These are phyloP conservation scores for Penicillium malachiteum DNA, from an alignment of 495 filamentous ascomycete species.

Conservation along the genomic window DNA sequence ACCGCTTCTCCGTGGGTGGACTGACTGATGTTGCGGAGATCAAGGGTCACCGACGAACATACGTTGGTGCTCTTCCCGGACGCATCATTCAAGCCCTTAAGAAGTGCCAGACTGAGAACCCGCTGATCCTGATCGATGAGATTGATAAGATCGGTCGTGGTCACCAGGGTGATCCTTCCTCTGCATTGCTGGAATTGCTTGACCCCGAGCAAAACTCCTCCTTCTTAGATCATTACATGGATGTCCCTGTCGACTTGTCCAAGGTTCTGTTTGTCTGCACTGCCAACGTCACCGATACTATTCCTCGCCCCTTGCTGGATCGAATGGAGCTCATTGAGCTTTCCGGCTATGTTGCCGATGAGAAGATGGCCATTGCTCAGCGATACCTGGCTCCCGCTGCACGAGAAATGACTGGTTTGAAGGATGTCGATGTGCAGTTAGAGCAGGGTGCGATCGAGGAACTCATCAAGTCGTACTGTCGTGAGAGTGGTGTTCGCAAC, in stretches of 20 bases:
- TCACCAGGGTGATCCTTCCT: constrained; percentile 94
- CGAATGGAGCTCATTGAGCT: constrained; percentile 98
- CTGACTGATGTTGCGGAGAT: constrained; percentile 99
- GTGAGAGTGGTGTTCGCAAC: constrained; percentile 95
- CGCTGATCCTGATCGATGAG: constrained; percentile 94
- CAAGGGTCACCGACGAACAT: constrained; percentile 95
- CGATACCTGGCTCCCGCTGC: constrained; percentile 88
- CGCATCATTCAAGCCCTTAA: constrained; percentile 98
- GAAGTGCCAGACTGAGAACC: constrained; percentile 99
- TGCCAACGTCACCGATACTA: constrained; percentile 98
- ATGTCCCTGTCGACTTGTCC: constrained; percentile 95
- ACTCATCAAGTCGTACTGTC: constrained; percentile 97
- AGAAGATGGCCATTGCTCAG: constrained; percentile 99
- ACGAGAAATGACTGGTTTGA: constrained; percentile 85
- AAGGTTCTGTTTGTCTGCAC: constrained; percentile 99
- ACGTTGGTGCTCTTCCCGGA: constrained; percentile 93
- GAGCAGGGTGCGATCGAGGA: constrained; percentile 85
- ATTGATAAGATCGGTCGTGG: constrained; percentile 96
- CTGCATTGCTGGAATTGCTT: constrained; percentile 88
- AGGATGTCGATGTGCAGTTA: constrained; percentile 84
- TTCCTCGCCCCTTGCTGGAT: constrained; percentile 89
- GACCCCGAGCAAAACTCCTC: constrained; percentile 98
- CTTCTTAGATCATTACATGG: constrained; percentile 98
- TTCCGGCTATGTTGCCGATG: constrained; percentile 94
- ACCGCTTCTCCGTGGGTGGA: constrained; percentile 96